phyloP scores from a whole-genome alignment of 805 yeast genomes.

The Starmerella sp. region DNA sequence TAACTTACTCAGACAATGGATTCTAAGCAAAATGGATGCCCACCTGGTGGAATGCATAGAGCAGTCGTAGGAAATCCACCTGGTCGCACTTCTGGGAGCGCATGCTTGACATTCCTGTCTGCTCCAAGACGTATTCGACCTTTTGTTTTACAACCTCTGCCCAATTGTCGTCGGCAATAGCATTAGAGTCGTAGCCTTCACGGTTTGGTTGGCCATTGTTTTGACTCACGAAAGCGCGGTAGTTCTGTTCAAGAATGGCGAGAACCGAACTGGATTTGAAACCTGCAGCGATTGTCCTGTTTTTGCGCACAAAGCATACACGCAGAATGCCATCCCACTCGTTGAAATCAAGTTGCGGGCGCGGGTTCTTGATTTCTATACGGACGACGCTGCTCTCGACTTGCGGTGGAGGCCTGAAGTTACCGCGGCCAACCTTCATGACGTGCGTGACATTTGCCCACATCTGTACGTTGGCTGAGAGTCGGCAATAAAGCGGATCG shows the following conservation, averaged over 20 bases:
- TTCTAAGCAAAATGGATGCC: constrained; percentile 85
- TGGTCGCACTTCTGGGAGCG: constrained; percentile 94
- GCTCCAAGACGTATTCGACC: constrained; percentile 59
- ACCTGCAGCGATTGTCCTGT: constrained; percentile 84
- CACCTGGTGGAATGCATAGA: constrained; percentile 91
- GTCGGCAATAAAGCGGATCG: constrained; percentile 81
- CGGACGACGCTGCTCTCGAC: constrained; percentile 95
- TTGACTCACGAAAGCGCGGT: constrained; percentile 60
- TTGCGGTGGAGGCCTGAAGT: constrained; percentile 96
- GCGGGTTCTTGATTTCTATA: constrained; percentile 79
- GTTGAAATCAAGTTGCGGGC: constrained; percentile 85
- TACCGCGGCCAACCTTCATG: constrained; percentile 95
- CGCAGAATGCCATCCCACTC: constrained; percentile 97
- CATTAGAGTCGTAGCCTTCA: constrained; percentile 34
- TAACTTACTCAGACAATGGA: background rate
- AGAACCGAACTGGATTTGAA: constrained; percentile 73
- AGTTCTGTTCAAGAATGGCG: constrained; percentile 76
- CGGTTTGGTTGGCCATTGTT: constrained; percentile 33
- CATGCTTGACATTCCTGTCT: constrained; percentile 71
- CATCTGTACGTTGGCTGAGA: constrained; percentile 96
- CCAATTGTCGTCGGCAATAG: constrained; percentile 29
- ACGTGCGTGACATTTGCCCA: constrained; percentile 99
- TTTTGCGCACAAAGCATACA: constrained; percentile 84
- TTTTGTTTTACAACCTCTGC: constrained; percentile 50
- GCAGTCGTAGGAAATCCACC: constrained; percentile 69